Evolutionary conservation across 2,329 filamentous ascomycete species (phyloP).

Genomic region (Trichoderma polysporum): DNA sequence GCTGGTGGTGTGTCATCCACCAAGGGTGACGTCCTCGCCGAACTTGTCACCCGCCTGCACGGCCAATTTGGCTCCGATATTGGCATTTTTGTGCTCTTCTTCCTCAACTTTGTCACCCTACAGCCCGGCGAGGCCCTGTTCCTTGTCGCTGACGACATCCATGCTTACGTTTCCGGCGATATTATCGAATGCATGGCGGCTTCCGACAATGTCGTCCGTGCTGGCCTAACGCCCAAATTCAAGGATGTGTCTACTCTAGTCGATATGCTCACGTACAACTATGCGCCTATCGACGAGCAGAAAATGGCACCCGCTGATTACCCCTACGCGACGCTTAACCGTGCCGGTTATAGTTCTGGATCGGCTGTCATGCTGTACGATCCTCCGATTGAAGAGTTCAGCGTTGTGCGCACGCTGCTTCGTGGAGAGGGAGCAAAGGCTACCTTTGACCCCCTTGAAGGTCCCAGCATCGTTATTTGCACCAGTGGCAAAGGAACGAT

Average conservation of each 20-base stretch:
- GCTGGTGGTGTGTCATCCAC: constrained; percentile 68
- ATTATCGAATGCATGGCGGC: constrained; percentile 99
- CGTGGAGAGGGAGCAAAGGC: constrained; percentile 72
- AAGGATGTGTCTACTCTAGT: constrained; percentile 91
- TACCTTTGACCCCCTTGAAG: constrained; percentile 82
- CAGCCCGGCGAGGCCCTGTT: constrained; percentile 92
- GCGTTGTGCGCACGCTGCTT: constrained; percentile 78
- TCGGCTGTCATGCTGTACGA: constrained; percentile 79
- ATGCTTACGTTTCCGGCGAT: constrained; percentile 89
- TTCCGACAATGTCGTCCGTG: constrained; percentile 97
- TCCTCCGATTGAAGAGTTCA: constrained; percentile 95
- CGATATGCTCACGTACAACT: constrained; percentile 90
- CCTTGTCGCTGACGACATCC: constrained; percentile 93
- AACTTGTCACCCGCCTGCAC: constrained; percentile 75
- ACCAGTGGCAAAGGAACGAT: constrained; percentile 82
- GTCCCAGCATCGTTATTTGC: constrained; percentile 91
- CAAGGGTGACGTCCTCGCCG: constrained; percentile 67
- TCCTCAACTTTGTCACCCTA: constrained; percentile 92
- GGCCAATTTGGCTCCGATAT: constrained; percentile 85
- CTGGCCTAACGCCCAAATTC: constrained; percentile 97
- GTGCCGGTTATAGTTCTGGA: constrained; percentile 73
- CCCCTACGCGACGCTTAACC: constrained; percentile 79
- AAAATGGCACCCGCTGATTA: constrained; percentile 88
- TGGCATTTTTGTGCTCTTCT: constrained; percentile 92
- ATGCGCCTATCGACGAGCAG: constrained; percentile 90